phyloP scores from a whole-genome alignment of 75 land plant species.

The Picea sitchensis region DNA sequence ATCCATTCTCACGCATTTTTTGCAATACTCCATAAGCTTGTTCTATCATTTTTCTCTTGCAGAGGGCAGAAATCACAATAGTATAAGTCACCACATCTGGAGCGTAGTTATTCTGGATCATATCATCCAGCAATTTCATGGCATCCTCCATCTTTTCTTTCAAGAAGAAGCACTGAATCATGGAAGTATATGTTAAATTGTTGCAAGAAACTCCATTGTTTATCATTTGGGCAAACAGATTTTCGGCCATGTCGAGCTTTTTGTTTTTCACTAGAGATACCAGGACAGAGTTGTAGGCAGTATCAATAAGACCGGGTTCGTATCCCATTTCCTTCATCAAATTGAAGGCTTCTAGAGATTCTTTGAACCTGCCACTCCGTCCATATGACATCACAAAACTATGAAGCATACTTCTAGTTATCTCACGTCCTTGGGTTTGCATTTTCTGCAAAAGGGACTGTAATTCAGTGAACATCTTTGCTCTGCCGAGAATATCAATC shows the following conservation, averaged over 20 bases:
- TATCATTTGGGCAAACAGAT: not conserved
- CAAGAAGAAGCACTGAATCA: slow-evolving; percentile 10
- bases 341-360: not conserved
- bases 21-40: slow-evolving; percentile 13
- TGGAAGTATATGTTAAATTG: slow-evolving; percentile 11
- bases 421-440: slow-evolving; percentile 3
- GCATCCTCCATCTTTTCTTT: slow-evolving; percentile 14
- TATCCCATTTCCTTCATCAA: not conserved
- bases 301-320: not conserved
- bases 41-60: slow-evolving; percentile 15
- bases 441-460: not conserved
- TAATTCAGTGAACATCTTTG: slow-evolving; percentile 12
- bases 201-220: not conserved
- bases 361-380: not conserved
- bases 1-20: slow-evolving; percentile 17
- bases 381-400: slow-evolving; percentile 3
- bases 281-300: slow-evolving; percentile 8
- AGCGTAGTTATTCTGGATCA: slow-evolving; percentile 2
- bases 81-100: slow-evolving; percentile 22
- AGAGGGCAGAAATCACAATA: slow-evolving; percentile 14
- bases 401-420: slow-evolving; percentile 1
- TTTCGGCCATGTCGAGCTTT: not conserved
- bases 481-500: slow-evolving; percentile 15
- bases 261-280: not conserved
- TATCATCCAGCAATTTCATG: slow-evolving; percentile 5